Evolutionary conservation across 1,139 yeast species (phyloP).

Genomic region (Diutina rugosa): DNA sequence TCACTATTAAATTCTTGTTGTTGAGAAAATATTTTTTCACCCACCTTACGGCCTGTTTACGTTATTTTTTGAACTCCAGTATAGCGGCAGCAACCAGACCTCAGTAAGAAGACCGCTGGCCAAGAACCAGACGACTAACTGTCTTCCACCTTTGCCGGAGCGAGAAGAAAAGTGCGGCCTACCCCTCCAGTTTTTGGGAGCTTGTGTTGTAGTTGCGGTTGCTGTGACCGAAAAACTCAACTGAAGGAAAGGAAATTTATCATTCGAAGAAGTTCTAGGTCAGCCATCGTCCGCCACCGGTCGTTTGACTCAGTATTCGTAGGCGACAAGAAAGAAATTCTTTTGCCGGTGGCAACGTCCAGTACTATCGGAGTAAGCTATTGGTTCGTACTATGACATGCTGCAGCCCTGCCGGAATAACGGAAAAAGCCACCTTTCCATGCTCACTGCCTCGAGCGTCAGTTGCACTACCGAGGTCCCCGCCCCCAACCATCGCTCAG

Average conservation of each 20-base stretch:
- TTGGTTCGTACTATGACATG: background rate
- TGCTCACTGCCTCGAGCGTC: background rate
- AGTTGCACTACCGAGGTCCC: background rate
- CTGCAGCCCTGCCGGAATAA: background rate
- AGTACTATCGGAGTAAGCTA: background rate
- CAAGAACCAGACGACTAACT: background rate
- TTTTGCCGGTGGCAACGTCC: background rate
- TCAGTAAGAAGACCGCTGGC: background rate
- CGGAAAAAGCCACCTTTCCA: background rate
- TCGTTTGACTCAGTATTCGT: background rate
- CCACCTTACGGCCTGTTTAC: background rate
- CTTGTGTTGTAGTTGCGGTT: background rate
- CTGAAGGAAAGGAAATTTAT: background rate
- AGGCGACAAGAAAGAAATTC: background rate
- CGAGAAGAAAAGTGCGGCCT: background rate
- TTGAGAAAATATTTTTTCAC: background rate
- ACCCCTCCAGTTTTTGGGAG: background rate
- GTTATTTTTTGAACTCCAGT: background rate
- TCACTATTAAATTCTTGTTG: background rate
- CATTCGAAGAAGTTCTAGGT: background rate
- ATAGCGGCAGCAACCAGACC: background rate
- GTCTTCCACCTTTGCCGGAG: background rate
- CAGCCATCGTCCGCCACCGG: background rate
- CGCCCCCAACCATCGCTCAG: background rate
- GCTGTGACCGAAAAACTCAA: background rate